Percentiles rank a stretch among this genome's conserved stretches.
Evolutionary conservation across 306 rosid species (phyloP).

Genomic region (Amphicarpaea edgeworthii): DNA sequence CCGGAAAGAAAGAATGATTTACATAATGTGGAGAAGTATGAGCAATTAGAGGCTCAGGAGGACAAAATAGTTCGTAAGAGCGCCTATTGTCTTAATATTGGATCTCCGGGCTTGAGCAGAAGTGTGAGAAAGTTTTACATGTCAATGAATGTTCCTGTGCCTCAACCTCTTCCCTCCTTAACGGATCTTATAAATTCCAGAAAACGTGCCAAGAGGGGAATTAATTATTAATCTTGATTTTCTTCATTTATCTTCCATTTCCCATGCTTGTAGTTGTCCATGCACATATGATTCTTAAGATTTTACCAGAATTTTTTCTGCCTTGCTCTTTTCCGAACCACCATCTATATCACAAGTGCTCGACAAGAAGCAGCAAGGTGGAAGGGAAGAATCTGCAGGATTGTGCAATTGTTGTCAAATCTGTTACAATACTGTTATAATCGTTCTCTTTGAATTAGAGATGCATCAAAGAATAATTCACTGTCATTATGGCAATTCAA

Average conservation of each 20-base stretch:
- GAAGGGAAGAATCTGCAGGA: conserved; percentile 36
- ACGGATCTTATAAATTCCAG: conserved; percentile 60
- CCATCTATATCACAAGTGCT: not conserved
- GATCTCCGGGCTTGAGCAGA: conserved; percentile 64
- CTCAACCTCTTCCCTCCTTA: conserved; percentile 80
- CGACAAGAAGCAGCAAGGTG: conserved; percentile 30
- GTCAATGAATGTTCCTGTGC: conserved; percentile 76
- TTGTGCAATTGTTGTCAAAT: conserved; percentile 20
- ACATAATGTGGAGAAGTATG: conserved; percentile 17
- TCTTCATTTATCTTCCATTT: conserved; percentile 9
- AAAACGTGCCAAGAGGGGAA: conserved; percentile 69
- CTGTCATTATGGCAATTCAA: conserved; percentile 26
- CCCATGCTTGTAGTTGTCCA: conserved; percentile 24
- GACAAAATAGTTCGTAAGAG: conserved; percentile 41
- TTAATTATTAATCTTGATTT: conserved; percentile 26
- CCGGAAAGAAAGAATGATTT: no score
- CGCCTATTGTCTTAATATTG: conserved; percentile 47
- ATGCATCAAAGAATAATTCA: conserved; percentile 41
- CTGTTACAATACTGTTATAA: not conserved
- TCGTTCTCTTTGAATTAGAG: conserved; percentile 41
- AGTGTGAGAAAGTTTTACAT: conserved; percentile 65
- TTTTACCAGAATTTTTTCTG: conserved; percentile 23
- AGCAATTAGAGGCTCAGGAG: conserved; percentile 49
- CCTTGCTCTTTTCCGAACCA: conserved; percentile 25
- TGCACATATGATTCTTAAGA: conserved; percentile 22